phyloP scores from a whole-genome alignment of 805 yeast species.

The Saturnispora hagleri region DNA sequence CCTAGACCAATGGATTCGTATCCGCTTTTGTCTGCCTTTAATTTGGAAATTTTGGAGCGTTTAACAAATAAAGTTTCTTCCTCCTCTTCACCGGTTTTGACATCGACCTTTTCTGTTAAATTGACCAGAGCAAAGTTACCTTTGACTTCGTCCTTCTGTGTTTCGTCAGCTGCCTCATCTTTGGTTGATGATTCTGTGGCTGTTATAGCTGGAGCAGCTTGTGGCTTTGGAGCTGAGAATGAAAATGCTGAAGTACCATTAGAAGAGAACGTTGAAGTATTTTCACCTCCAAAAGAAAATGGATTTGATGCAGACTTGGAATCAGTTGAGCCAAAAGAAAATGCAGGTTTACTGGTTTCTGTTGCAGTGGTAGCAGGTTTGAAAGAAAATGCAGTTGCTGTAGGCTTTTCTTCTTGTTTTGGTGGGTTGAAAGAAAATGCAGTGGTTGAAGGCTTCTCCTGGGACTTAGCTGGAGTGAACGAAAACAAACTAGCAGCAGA shows the following conservation, averaged over 20 bases:
- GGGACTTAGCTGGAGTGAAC: background rate
- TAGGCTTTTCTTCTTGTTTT: background rate
- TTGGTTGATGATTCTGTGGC: slow-evolving; percentile 1
- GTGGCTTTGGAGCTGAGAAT: slow-evolving; percentile 5
- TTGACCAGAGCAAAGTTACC: slow-evolving; percentile 39
- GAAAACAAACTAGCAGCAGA: slow-evolving; percentile 7
- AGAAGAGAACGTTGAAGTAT: background rate
- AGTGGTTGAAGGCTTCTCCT: background rate
- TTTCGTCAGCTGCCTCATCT: slow-evolving; percentile 27
- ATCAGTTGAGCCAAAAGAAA: slow-evolving; percentile 1
- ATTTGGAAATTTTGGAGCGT: slow-evolving; percentile 62
- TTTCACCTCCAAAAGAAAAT: slow-evolving; percentile 10
- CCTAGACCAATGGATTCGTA: slow-evolving; percentile 73
- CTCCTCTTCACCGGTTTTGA: slow-evolving; percentile 76
- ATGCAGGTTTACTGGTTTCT: slow-evolving; percentile 1
- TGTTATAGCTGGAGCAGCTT: slow-evolving; percentile 3
- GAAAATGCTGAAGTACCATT: background rate
- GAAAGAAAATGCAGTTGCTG: slow-evolving; percentile 8
- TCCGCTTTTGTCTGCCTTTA: slow-evolving; percentile 41
- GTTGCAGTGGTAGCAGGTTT: slow-evolving; percentile 2
- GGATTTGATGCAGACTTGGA: slow-evolving; percentile 10
- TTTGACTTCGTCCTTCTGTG: slow-evolving; percentile 37
- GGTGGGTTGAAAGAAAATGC: background rate
- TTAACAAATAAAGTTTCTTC: slow-evolving; percentile 58
- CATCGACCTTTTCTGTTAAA: slow-evolving; percentile 43